A percentile compares a stretch with the other conserved stretches of the same genome.
These are phyloP conservation scores for Malassezia japonica DNA, from an alignment of 1,284 basidiomycete genomes.

Conservation along the genomic window DNA sequence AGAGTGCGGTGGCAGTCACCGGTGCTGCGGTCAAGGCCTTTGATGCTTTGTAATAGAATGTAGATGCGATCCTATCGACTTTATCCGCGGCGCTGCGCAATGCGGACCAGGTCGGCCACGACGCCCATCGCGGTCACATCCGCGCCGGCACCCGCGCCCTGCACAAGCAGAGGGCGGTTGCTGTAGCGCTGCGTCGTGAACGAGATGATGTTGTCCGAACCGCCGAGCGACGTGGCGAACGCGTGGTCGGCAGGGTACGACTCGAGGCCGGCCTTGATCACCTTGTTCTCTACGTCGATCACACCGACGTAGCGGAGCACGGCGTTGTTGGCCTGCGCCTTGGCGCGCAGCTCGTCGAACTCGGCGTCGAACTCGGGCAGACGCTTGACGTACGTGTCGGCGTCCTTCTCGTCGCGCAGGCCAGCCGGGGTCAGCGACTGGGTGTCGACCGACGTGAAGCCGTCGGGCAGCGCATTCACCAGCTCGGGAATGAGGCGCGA, in stretches of 20 bases:
- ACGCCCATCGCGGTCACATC: constrained; percentile 98
- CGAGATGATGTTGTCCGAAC: constrained; percentile 95
- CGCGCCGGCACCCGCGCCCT: constrained; percentile 89
- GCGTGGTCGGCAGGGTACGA: constrained; percentile 83
- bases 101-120: constrained; percentile 59
- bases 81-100: constrained; percentile 50
- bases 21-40: constrained; percentile 14
- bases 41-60: constrained; percentile 1
- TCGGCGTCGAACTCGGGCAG: constrained; percentile 75
- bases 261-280: constrained; percentile 76
- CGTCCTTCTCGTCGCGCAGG: constrained; percentile 56
- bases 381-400: constrained; percentile 63
- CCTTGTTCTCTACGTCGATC: constrained; percentile 65
- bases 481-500: constrained; percentile 55
- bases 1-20: not conserved
- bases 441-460: constrained; percentile 71
- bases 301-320: constrained; percentile 91
- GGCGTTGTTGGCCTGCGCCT: constrained; percentile 66
- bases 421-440: constrained; percentile 73
- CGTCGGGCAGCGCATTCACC: constrained; percentile 54
- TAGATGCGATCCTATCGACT: not conserved
- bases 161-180: constrained; percentile 67
- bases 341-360: constrained; percentile 65
- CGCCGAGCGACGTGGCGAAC: constrained; percentile 86
- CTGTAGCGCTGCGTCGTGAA: constrained; percentile 78